phyloP scores from a whole-genome alignment of 441 rosid genomes.

The Manihot esculenta region DNA sequence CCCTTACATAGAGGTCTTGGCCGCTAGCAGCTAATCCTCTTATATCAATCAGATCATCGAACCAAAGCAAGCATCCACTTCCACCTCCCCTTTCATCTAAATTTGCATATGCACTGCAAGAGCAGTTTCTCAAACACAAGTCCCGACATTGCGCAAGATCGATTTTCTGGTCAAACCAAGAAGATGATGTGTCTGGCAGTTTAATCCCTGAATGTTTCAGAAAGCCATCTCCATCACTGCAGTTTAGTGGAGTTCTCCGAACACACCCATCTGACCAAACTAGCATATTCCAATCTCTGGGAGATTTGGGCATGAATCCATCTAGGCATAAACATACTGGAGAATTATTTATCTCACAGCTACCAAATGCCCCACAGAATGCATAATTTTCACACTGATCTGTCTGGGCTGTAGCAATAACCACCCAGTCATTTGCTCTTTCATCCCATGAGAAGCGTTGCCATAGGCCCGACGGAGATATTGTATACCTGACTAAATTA shows the following conservation, averaged over 20 bases:
- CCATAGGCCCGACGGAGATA: conserved; percentile 38
- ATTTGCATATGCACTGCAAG: conserved; percentile 58
- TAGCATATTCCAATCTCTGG: conserved; percentile 38
- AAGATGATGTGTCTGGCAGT: conserved; percentile 45
- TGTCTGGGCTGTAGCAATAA: conserved; percentile 35
- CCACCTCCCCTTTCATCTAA: conserved; percentile 40
- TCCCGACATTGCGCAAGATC: conserved; percentile 43
- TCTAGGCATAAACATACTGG: conserved; percentile 49
- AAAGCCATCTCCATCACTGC: conserved; percentile 25
- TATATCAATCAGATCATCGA: conserved; percentile 42
- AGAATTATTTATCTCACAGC: conserved; percentile 37
- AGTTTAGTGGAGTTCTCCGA: conserved; percentile 27
- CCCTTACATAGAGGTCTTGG: conserved; percentile 51
- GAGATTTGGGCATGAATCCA: conserved; percentile 50
- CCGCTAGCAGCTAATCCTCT: conserved; percentile 41
- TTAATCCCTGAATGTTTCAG: conserved; percentile 39
- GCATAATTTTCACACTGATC: conserved; percentile 49
- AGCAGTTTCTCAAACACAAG: conserved; percentile 49
- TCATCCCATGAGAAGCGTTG: conserved; percentile 46
- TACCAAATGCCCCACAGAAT: conserved; percentile 62
- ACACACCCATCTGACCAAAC: conserved; percentile 71
- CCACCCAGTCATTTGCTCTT: conserved; percentile 38
- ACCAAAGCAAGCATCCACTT: conserved; percentile 68
- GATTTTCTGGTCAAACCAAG: conserved; percentile 30
- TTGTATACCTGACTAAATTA: conserved; percentile 31